A percentile compares a stretch with the other conserved stretches of the same genome.
These are phyloP conservation scores for Clonostachys rosea DNA, from an alignment of 2,329 filamentous ascomycete genomes.

Conservation along the genomic window DNA sequence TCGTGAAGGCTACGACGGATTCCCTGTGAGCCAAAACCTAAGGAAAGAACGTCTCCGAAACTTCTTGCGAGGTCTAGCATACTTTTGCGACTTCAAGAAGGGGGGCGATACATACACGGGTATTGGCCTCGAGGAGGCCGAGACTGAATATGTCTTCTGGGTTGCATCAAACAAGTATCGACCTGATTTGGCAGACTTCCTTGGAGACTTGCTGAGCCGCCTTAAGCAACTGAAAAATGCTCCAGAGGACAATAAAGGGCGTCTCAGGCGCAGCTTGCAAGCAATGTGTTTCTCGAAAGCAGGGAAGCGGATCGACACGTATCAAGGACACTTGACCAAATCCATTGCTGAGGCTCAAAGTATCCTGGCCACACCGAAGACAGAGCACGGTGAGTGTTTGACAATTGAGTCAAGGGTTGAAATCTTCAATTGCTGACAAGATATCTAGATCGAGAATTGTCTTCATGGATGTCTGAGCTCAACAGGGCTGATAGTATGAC, in stretches of 20 bases:
- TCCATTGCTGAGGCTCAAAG: too few species aligned
- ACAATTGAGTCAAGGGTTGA: too few species aligned
- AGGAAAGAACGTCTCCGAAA: conserved; percentile 1
- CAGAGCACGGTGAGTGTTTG: too few species aligned
- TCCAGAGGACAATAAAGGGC: background rate
- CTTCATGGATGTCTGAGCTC: background rate
- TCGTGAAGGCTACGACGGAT: too few species aligned
- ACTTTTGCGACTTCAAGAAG: conserved; percentile 39
- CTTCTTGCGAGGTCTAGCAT: conserved; percentile 33
- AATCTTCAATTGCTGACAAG: too few species aligned
- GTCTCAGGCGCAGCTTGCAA: background rate
- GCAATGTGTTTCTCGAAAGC: background rate
- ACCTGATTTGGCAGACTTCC: conserved; percentile 18
- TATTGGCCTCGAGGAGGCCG: conserved; percentile 29
- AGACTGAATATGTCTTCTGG: conserved; percentile 31
- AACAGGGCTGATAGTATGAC: too few species aligned
- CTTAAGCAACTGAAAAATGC: background rate
- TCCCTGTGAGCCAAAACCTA: too few species aligned
- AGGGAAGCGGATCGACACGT: background rate
- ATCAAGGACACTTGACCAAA: background rate
- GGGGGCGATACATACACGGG: conserved; percentile 39
- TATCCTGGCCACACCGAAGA: too few species aligned
- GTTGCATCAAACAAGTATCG: conserved; percentile 26
- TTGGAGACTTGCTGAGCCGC: conserved; percentile 14
- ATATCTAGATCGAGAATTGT: too few species aligned